Evolutionary conservation across 305 asterid genomes (phyloP).

Genomic region (Vinca major): DNA sequence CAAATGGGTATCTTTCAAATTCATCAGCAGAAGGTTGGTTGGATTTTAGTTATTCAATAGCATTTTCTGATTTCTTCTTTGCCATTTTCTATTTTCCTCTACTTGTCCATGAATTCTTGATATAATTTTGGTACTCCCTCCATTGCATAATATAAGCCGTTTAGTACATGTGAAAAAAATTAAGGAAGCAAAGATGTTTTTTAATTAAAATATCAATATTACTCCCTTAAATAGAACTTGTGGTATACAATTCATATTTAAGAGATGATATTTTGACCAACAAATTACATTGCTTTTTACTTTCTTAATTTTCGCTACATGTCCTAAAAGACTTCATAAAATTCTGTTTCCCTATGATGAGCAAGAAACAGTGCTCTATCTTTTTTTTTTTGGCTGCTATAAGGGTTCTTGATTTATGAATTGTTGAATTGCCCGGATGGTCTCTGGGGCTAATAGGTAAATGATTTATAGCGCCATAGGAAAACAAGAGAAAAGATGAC

Average conservation of each 20-base stretch:
- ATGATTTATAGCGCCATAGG: neutral
- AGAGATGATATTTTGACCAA: too few relatives aligned
- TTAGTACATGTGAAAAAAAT: too few relatives aligned
- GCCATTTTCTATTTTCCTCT: constrained; percentile 4
- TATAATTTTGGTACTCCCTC: too few relatives aligned
- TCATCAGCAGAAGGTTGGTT: constrained; percentile 75
- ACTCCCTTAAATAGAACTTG: too few relatives aligned
- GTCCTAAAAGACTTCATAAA: too few relatives aligned
- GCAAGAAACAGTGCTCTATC: neutral
- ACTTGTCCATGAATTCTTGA: constrained; percentile 5
- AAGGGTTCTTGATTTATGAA: neutral
- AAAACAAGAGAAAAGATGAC: neutral
- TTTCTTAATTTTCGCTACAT: too few relatives aligned
- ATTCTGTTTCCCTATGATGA: neutral
- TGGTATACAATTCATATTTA: too few relatives aligned
- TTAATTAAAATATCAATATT: too few relatives aligned
- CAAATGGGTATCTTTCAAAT: constrained; percentile 59
- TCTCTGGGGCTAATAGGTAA: neutral
- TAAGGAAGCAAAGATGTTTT: too few relatives aligned
- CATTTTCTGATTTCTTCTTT: neutral
- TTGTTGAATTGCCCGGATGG: neutral
- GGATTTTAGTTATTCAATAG: constrained; percentile 9
- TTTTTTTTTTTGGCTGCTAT: neutral
- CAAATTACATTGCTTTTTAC: too few relatives aligned
- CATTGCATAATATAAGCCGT: too few relatives aligned